Evolutionary conservation across 2,329 filamentous ascomycete species (phyloP), one percentile per base, ranked within the genome.

Genomic region (Ceratocystis harringtonii): DNA sequence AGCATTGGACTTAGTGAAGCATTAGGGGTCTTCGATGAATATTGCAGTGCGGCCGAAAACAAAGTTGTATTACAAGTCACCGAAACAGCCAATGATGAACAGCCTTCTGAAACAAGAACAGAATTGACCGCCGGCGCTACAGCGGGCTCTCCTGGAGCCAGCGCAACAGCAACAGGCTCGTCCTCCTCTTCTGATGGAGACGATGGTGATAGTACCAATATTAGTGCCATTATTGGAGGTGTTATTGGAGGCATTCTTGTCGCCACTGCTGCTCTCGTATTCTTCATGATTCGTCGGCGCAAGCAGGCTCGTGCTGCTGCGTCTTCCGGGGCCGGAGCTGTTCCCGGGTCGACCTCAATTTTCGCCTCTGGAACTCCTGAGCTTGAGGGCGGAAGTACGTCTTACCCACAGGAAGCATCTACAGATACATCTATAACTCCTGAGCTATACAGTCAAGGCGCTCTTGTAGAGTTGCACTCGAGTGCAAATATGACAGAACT

Each of bases 1-100:
- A 74, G 73, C 1, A 77, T 74, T 32, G 78, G 79, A 44, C 71
- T 81, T 3, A 74, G 74, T 3, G 80, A 80, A 1, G 80, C 79
- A 1, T 67, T 81, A 1, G 68, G 69, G 3, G 74, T 82, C 0
- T 78, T 78, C 67, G 72, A 76, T 52, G 72, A 74, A 57, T 83
- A 81, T 69, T 83, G 80, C 69, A 79, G 75, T 65, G 80, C 80
- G 2, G 80, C 77, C 0, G 74, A 74, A 62, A 76, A 72, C 25
- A 69, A 78, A 48, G 74, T 76, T 0, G 73, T 77, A 4, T 73
- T 74, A 0, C 77, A 64, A 12, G 74, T 81, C 2, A 74, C 73
- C 2, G 74, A 76, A 17, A 78, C 79, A 0, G 62, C 68, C 15
- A 69, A 65, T 3, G 68, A 68, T 6, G 55, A 58, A 32, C 55